Evolutionary conservation across 2,329 filamentous ascomycete species (phyloP).

Genomic region (Apiospora kogelbergensis): DNA sequence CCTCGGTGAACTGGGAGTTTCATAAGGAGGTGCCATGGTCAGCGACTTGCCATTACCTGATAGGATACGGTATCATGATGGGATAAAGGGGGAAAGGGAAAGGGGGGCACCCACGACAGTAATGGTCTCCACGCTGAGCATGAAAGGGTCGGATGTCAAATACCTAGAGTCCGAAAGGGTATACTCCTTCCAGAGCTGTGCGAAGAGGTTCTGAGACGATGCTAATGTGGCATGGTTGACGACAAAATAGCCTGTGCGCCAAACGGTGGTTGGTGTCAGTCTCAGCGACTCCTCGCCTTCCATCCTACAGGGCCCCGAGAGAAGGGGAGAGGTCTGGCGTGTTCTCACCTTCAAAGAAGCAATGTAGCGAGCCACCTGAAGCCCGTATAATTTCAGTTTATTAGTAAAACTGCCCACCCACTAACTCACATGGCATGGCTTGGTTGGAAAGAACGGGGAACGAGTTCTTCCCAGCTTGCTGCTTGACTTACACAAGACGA

Average conservation of each 20-base stretch:
- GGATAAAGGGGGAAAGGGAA: neutral
- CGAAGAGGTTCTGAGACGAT: conserved; percentile 69
- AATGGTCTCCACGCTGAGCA: conserved; percentile 83
- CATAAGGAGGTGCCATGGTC: too few species aligned
- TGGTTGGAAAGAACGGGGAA: too few species aligned
- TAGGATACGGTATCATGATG: neutral
- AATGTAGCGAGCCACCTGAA: conserved; percentile 67
- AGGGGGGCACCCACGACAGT: conserved; percentile 63
- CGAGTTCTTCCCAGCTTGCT: too few species aligned
- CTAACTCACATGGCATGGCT: neutral
- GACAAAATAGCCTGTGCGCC: conserved; percentile 69
- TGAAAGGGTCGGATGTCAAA: conserved; percentile 77
- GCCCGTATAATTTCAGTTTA: neutral
- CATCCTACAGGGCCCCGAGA: neutral
- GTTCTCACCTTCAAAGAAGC: conserved; percentile 72
- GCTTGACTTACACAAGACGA: conserved; percentile 51
- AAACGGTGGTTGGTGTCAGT: neutral
- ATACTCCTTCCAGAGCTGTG: conserved; percentile 93
- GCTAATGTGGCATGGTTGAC: conserved; percentile 66
- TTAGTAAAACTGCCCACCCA: neutral
- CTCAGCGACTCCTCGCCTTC: neutral
- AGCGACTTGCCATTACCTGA: neutral
- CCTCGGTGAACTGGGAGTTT: conserved; percentile 51
- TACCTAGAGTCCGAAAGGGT: conserved; percentile 85
- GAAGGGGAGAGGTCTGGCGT: neutral